phyloP scores from a whole-genome alignment of 768 basidiomycete species.

The Leccinellum rugosiceps region DNA sequence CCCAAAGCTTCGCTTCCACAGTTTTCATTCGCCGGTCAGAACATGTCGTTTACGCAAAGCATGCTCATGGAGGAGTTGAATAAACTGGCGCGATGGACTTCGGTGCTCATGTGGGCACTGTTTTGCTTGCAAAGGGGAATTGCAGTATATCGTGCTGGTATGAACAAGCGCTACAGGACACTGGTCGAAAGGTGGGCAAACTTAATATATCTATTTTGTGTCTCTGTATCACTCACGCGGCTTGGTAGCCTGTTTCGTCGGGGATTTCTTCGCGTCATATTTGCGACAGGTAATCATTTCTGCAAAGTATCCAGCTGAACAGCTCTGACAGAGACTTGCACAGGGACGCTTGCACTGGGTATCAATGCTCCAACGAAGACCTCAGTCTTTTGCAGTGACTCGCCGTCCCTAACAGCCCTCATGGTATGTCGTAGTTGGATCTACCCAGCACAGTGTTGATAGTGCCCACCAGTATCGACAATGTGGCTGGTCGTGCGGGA shows the following conservation, averaged over 20 bases:
- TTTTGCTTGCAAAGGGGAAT: constrained; percentile 55
- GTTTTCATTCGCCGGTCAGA: constrained; percentile 56
- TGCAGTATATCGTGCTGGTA: constrained; percentile 67
- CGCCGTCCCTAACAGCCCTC: constrained; percentile 56
- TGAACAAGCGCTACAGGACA: constrained; percentile 59
- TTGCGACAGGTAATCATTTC: constrained; percentile 52
- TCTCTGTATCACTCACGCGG: background rate
- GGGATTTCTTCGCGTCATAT: constrained; percentile 61
- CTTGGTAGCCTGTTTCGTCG: constrained; percentile 45
- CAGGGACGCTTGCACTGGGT: constrained; percentile 67
- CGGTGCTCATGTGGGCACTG: constrained; percentile 42
- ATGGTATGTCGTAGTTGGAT: constrained; percentile 41
- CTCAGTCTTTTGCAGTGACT: constrained; percentile 60
- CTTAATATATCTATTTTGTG: background rate
- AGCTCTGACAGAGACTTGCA: background rate
- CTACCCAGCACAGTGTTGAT: background rate
- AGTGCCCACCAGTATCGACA: constrained; percentile 53
- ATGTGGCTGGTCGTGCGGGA: constrained; percentile 70
- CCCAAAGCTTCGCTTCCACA: constrained; percentile 53
- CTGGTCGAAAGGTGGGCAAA: constrained; percentile 51
- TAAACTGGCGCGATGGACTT: constrained; percentile 33
- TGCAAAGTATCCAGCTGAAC: background rate
- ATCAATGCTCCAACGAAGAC: constrained; percentile 75
- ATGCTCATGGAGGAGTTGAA: constrained; percentile 50
- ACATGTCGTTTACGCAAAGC: constrained; percentile 40